Evolutionary conservation across 257 asterid species (phyloP), one percentile per base, ranked within the genome.

Genomic region (Nicotiana sylvestris): DNA sequence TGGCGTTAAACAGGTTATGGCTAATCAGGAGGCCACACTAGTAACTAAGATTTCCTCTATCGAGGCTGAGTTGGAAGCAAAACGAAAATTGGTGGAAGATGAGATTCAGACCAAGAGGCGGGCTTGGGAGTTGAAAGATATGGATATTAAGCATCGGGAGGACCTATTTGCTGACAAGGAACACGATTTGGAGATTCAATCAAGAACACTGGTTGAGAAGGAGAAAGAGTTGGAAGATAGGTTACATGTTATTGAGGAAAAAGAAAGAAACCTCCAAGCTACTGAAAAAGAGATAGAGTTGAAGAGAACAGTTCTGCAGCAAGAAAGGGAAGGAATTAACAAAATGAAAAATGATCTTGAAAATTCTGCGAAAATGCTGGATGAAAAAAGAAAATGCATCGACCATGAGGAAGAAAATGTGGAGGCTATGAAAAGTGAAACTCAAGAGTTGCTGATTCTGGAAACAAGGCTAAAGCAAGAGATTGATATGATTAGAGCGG

Each of bases 391-490:
- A 83, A 90, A 85, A 60, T 62, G 89, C 39, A 86, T 94, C 49
- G 81, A 69, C 86, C 86, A 85, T 37, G 92, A 95, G 35, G 96
- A 91, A 88, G 97, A 88, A 86, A 89, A 82, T 81, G 89, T 88
- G 67, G 93, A 91, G 84, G 94, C 95, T 51, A 92, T 88, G 97
- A 91, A 84, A 85, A 88, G 81, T 32, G 99, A 94, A 89, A 93
- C 98, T 58, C 86, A 92, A 69, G 98, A 96, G 49, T 86, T 93
- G 74, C 70, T 91, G 43, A 91, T 87, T 2, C 91, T 96, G 66
- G 98, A 92, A 86, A 84, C 85, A 87, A 93, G 89, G 76, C 95
- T 96, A 67, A 96, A 96, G 77, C 96, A 93, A 86, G 99, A 96
- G 91, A 96, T 96, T 83, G 98, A 96, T 85, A 81, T 80, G 83